phyloP scores from a whole-genome alignment of 75 land plant genomes.

The Azolla pinnata region DNA sequence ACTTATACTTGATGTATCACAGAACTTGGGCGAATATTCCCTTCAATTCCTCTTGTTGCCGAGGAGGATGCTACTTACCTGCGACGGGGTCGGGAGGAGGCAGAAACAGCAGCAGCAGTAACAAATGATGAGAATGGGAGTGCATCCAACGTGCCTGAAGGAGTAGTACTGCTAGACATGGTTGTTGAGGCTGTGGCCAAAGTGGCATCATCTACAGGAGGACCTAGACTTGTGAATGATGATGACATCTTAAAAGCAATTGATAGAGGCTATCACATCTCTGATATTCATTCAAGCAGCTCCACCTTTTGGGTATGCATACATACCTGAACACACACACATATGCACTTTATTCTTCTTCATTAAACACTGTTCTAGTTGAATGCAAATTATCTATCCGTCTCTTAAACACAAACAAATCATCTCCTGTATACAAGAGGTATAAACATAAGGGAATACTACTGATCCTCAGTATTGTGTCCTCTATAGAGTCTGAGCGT shows the following conservation, averaged over 20 bases:
- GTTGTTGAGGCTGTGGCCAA: conserved; percentile 37
- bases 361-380: background rate
- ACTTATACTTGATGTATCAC: no score
- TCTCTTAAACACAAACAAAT: no score
- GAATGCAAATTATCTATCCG: background rate
- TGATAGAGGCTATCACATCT: conserved; percentile 51
- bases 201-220: conserved; percentile 14
- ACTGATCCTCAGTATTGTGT: no score
- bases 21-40: conserved; percentile 62
- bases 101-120: conserved; percentile 1
- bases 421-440: no score
- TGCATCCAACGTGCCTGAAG: no score
- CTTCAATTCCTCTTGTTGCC: conserved; percentile 74
- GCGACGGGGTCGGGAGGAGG: conserved; percentile 14
- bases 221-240: conserved; percentile 17
- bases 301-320: conserved; percentile 1
- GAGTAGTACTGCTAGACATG: conserved; percentile 31
- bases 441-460: no score
- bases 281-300: conserved; percentile 4
- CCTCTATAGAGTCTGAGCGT: no score
- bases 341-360: no score
- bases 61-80: conserved; percentile 71
- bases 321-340: no score
- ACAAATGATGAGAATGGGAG: background rate
- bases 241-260: conserved; percentile 56